These are phyloP conservation scores for Artemisia annua DNA, from an alignment of 129 eudicot species.

Conservation along the genomic window DNA sequence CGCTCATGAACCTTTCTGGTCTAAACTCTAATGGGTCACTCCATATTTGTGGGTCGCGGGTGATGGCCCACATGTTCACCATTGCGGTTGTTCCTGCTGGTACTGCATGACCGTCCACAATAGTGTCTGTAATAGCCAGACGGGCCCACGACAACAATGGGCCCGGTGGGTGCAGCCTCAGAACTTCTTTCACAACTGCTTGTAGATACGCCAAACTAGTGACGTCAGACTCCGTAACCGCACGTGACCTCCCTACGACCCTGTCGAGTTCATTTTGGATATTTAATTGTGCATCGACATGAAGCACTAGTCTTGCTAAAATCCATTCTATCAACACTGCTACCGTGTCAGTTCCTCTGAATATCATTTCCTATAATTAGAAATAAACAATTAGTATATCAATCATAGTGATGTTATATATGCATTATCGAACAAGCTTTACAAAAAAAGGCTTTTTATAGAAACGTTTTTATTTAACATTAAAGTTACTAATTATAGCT, in stretches of 20 bases:
- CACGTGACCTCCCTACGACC: constrained; percentile 73
- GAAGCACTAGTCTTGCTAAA: constrained; percentile 74
- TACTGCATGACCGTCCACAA: constrained; percentile 62
- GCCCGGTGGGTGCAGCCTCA: constrained; percentile 91
- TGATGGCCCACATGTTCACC: constrained; percentile 97
- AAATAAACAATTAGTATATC: too few relatives aligned
- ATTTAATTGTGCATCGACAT: constrained; percentile 65
- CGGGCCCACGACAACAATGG: constrained; percentile 93
- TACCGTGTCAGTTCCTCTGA: constrained; percentile 90
- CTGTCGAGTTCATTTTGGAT: constrained; percentile 72
- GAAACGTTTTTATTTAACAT: background rate
- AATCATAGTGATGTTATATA: background rate
- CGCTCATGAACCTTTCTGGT: constrained; percentile 66
- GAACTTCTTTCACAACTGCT: constrained; percentile 85
- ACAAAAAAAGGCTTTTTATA: constrained; percentile 21
- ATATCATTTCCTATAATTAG: constrained; percentile 78
- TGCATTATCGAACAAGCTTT: background rate
- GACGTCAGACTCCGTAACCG: constrained; percentile 58
- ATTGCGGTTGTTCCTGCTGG: constrained; percentile 82
- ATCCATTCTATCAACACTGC: constrained; percentile 93
- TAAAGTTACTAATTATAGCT: background rate
- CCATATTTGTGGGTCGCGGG: constrained; percentile 76
- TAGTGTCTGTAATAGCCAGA: constrained; percentile 54
- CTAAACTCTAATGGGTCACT: constrained; percentile 54
- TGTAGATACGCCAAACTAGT: constrained; percentile 51